These are phyloP conservation scores for Trifolium repens DNA, from an alignment of 306 rosid genomes.

Conservation along the genomic window DNA sequence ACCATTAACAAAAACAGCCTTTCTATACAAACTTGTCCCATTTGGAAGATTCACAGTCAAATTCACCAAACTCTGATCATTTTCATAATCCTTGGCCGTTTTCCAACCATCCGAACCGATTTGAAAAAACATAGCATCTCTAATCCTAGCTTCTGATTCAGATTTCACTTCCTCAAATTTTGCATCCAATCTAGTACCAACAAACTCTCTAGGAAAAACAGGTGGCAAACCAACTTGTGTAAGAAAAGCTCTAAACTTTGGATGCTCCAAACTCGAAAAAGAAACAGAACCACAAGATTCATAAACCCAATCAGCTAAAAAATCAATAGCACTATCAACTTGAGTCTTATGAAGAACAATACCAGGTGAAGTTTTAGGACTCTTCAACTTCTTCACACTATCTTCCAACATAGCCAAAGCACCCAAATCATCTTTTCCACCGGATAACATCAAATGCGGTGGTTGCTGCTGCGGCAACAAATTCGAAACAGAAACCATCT, in stretches of 20 bases:
- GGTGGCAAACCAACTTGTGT: slow-evolving; percentile 79
- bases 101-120: slow-evolving; percentile 88
- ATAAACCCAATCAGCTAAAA: slow-evolving; percentile 81
- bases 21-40: slow-evolving; percentile 87
- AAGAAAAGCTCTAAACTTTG: slow-evolving; percentile 83
- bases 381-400: slow-evolving; percentile 93
- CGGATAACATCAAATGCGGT: slow-evolving; percentile 82
- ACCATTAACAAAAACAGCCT: slow-evolving; percentile 70
- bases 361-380: slow-evolving; percentile 89
- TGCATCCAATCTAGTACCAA: slow-evolving; percentile 57
- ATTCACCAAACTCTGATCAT: slow-evolving; percentile 65
- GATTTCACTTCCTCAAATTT: slow-evolving; percentile 74
- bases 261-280: slow-evolving; percentile 76
- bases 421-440: slow-evolving; percentile 91
- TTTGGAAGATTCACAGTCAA: slow-evolving; percentile 84
- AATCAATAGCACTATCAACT: slow-evolving; percentile 72
- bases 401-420: slow-evolving; percentile 94
- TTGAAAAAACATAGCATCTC: slow-evolving; percentile 95
- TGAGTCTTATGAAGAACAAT: slow-evolving; percentile 67
- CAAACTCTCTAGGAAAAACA: slow-evolving; percentile 64
- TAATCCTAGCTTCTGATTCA: slow-evolving; percentile 77
- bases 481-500: slow-evolving; percentile 49
- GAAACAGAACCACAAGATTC: slow-evolving; percentile 87
- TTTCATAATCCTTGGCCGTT: slow-evolving; percentile 37
- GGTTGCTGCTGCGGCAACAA: slow-evolving; percentile 46